These are phyloP conservation scores for Clarireedia paspali DNA, from an alignment of 2,329 filamentous ascomycete species.

Conservation along the genomic window DNA sequence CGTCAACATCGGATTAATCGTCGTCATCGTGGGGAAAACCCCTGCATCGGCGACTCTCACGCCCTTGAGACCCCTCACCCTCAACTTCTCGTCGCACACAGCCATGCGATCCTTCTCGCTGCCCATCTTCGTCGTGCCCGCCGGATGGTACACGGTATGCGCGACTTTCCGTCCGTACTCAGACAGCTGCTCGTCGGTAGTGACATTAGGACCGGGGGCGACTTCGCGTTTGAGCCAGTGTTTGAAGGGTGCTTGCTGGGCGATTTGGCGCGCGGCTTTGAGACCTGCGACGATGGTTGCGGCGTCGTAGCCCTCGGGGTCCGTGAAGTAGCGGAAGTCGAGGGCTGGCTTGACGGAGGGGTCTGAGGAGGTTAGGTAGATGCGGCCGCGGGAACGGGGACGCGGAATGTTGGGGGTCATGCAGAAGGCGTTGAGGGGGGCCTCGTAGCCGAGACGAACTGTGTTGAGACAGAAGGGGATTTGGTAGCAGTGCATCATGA, in stretches of 20 bases:
- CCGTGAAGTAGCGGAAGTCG: slow-evolving; percentile 47
- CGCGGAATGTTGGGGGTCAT: slow-evolving; percentile 52
- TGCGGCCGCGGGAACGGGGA: slow-evolving; percentile 50
- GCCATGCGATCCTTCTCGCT: slow-evolving; percentile 61
- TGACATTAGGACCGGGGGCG: slow-evolving; percentile 33
- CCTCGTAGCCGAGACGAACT: slow-evolving; percentile 60
- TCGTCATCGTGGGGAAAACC: slow-evolving; percentile 81
- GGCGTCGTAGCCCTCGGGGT: slow-evolving; percentile 48
- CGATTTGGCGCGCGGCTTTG: slow-evolving; percentile 29
- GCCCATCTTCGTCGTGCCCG: slow-evolving; percentile 87
- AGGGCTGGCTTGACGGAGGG: slow-evolving; percentile 39
- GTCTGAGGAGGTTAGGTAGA: slow-evolving; percentile 45
- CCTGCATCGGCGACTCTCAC: slow-evolving; percentile 79
- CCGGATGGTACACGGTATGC: slow-evolving; percentile 86
- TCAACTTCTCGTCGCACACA: slow-evolving; percentile 71
- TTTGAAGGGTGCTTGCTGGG: slow-evolving; percentile 33
- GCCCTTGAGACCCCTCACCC: slow-evolving; percentile 63
- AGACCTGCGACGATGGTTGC: slow-evolving; percentile 36
- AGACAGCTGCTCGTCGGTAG: slow-evolving; percentile 71
- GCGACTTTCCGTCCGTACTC: slow-evolving; percentile 76
- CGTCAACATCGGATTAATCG: slow-evolving; percentile 86
- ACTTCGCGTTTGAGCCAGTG: slow-evolving; percentile 35
- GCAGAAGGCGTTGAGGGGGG: slow-evolving; percentile 42
- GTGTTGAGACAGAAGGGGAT: slow-evolving; percentile 90
- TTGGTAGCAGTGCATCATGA: slow-evolving; percentile 98